These are phyloP conservation scores for Medicago lupulina DNA, from an alignment of 306 rosid genomes.

Conservation along the genomic window DNA sequence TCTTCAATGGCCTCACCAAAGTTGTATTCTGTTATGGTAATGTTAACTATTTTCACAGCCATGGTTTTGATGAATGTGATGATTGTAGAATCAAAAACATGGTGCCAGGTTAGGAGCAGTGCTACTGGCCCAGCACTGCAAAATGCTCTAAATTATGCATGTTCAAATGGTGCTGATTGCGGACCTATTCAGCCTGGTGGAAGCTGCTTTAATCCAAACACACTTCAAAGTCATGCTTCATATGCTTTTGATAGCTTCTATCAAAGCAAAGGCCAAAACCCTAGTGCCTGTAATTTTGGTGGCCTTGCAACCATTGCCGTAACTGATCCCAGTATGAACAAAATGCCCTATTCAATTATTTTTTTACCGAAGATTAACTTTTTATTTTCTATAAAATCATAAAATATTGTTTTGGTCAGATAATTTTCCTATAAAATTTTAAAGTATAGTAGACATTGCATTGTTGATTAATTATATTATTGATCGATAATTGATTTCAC, in stretches of 20 bases:
- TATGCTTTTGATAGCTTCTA: conserved; percentile 79
- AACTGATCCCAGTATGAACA: conserved; percentile 57
- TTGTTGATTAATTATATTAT: too few species aligned
- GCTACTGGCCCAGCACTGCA: conserved; percentile 54
- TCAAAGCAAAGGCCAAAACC: conserved; percentile 51
- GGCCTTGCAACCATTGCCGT: conserved; percentile 68
- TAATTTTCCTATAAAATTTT: too few species aligned
- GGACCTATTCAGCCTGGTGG: conserved; percentile 55
- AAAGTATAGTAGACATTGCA: too few species aligned
- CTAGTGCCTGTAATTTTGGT: conserved; percentile 67
- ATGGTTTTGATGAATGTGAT: background rate
- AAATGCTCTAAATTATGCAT: conserved; percentile 68
- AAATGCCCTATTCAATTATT: background rate
- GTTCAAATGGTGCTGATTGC: conserved; percentile 71
- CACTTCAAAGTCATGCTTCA: conserved; percentile 73
- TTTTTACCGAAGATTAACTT: background rate
- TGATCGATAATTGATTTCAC: background rate
- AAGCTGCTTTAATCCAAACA: conserved; percentile 62
- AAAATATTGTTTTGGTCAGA: too few species aligned
- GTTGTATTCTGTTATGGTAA: background rate
- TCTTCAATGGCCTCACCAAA: conserved; percentile 1
- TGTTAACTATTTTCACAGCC: background rate
- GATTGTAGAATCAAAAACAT: conserved; percentile 37
- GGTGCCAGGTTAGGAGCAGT: conserved; percentile 77
- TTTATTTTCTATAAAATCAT: too few species aligned